Evolutionary conservation across 75 land plant genomes (phyloP), one percentile per base, ranked within the genome.

Genomic region (Picea glauca): DNA sequence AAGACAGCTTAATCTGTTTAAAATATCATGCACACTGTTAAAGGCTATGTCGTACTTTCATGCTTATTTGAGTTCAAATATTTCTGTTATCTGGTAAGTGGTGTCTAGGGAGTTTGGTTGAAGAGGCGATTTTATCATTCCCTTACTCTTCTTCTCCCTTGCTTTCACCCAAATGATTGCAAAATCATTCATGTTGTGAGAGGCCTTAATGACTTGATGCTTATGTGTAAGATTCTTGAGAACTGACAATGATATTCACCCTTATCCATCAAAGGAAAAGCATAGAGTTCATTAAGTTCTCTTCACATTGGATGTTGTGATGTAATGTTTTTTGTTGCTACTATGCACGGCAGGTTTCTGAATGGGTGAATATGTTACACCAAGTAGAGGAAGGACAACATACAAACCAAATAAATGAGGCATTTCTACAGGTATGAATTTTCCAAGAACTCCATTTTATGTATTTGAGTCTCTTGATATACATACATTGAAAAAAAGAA

Each of bases 371-470:
- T 43, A 70, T 84, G 67, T 80, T 80, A 58, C 82, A 38, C 14
- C 64, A 62, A 31, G 54, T 60, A 30, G 56, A 65, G 60, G 91
- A 82, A 46, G 61, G 11, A n/a, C 66, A 43, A 15, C 20, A 62
- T 43, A 32, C 40, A n/a, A 79, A 85, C 35, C 78, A 32, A 61
- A 70, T 81, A 58, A 85, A 89, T 76, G 77, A 75, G 43, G 62
- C 86, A 43, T 93, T 93, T 81, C 58, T 90, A 30, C 89, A 88
- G 89, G 92, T 92, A 82, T 31, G 13, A 9, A 6, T 30, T 32
- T 61, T 15, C 17, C 13, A 32, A 66, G 33, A 18, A 38, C 8
- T 67, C 38, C 18, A 17, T 67, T 66, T 66, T 14, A 33, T 33
- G 70, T 15, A 32, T 63, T 63, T 4, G 13, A 15, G 17, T 67